These are phyloP conservation scores for Ballota nigra DNA, from an alignment of 257 asterid species.

Conservation along the genomic window DNA sequence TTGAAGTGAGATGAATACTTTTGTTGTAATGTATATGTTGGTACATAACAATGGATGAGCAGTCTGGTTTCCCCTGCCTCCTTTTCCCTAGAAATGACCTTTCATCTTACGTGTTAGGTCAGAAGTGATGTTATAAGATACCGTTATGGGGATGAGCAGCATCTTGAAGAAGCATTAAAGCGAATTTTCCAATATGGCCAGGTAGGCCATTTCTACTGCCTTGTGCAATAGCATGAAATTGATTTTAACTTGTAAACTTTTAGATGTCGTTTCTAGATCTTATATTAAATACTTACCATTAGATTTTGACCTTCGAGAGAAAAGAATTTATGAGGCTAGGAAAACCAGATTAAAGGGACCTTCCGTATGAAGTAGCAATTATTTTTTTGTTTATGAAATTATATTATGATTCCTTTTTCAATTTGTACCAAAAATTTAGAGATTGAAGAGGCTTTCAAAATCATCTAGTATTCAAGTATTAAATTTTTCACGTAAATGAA, in stretches of 20 bases:
- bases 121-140: slow-evolving; percentile 92
- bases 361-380: no score
- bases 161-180: slow-evolving; percentile 92
- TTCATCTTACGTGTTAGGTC: slow-evolving; percentile 55
- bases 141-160: slow-evolving; percentile 98
- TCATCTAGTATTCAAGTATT: neutral
- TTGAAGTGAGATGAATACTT: neutral
- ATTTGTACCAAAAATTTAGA: no score
- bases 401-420: neutral
- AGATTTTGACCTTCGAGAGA: neutral
- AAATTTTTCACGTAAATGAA: neutral
- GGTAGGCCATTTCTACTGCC: slow-evolving; percentile 38
- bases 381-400: neutral
- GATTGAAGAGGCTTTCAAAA: neutral
- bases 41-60: neutral
- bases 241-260: neutral
- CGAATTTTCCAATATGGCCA: slow-evolving; percentile 91
- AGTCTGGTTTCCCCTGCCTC: slow-evolving; percentile 12
- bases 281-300: neutral
- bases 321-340: neutral
- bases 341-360: neutral
- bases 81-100: slow-evolving; percentile 17
- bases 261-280: neutral
- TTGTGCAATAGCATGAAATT: neutral
- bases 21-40: neutral